phyloP scores from a whole-genome alignment of 371 early-diverging fungal species.

The Syncephalastrum sp. region DNA sequence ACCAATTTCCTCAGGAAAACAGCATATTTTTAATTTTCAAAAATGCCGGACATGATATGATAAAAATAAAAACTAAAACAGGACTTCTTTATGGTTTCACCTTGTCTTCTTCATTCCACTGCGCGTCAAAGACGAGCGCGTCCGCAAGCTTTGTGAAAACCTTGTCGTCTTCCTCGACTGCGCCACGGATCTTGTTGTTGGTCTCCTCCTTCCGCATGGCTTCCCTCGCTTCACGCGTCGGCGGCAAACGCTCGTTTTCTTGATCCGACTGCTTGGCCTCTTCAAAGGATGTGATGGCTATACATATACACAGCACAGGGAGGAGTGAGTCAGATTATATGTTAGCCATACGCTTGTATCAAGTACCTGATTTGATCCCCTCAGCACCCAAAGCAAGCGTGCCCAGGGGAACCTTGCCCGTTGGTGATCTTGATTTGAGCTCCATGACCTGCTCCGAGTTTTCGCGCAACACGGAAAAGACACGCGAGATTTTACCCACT shows the following conservation, averaged over 20 bases:
- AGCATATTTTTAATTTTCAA: no score
- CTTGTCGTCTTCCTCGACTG: conserved; percentile 37
- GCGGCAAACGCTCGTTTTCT: conserved; percentile 93
- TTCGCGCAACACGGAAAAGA: conserved; percentile 85
- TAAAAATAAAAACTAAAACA: no score
- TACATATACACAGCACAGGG: conserved; percentile 1
- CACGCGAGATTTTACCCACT: conserved; percentile 85
- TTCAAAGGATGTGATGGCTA: conserved; percentile 88
- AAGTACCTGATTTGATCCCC: conserved; percentile 75
- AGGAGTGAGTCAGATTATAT: neutral
- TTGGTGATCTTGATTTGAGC: conserved; percentile 84
- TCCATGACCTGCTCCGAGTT: conserved; percentile 91
- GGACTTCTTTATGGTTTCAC: neutral
- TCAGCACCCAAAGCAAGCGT: conserved; percentile 87
- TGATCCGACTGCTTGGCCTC: conserved; percentile 86
- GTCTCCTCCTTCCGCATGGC: conserved; percentile 47
- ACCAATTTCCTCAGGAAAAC: no score
- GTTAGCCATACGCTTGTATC: conserved; percentile 1
- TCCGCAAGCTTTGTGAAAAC: conserved; percentile 14
- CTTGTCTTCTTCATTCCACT: conserved; percentile 4
- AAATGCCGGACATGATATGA: no score
- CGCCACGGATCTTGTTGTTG: conserved; percentile 41
- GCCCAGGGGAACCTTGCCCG: conserved; percentile 78
- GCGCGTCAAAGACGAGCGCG: conserved; percentile 13
- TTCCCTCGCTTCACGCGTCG: conserved; percentile 57